Evolutionary conservation across 805 yeast genomes (phyloP).

Genomic region (Lipomyces lipofer): DNA sequence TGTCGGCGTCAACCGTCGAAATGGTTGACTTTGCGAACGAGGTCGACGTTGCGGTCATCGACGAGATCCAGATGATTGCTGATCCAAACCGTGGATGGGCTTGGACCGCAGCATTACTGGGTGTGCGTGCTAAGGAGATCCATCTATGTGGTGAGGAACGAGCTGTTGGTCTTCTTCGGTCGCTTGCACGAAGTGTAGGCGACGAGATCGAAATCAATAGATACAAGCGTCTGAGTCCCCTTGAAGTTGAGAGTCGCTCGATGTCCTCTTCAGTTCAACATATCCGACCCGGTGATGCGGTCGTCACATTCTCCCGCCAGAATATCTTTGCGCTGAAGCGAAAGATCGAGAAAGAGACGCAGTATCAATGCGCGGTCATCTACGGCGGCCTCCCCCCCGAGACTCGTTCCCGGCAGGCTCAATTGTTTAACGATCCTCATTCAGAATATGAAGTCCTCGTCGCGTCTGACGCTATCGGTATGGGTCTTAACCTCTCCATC

Average conservation of each 20-base stretch:
- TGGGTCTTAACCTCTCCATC: slow-evolving; percentile 88
- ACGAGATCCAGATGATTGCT: slow-evolving; percentile 93
- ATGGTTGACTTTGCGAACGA: slow-evolving; percentile 73
- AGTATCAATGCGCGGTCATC: slow-evolving; percentile 76
- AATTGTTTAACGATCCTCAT: slow-evolving; percentile 61
- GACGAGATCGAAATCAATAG: slow-evolving; percentile 71
- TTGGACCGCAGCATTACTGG: slow-evolving; percentile 89
- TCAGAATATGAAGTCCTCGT: slow-evolving; percentile 80
- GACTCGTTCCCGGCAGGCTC: slow-evolving; percentile 81
- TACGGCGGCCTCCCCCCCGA: slow-evolving; percentile 98
- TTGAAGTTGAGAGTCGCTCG: slow-evolving; percentile 52
- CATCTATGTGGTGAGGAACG: slow-evolving; percentile 94
- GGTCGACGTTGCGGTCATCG: slow-evolving; percentile 86
- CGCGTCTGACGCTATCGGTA: slow-evolving; percentile 96
- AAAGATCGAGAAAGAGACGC: slow-evolving; percentile 62
- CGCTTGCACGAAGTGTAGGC: slow-evolving; percentile 67
- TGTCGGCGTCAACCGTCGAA: slow-evolving; percentile 88
- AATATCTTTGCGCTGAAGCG: slow-evolving; percentile 69
- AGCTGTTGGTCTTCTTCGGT: slow-evolving; percentile 65
- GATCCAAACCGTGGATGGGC: slow-evolving; percentile 84
- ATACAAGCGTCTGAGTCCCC: slow-evolving; percentile 74
- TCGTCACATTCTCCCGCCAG: slow-evolving; percentile 80
- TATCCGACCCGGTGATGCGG: slow-evolving; percentile 76
- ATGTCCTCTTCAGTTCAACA: slow-evolving; percentile 41
- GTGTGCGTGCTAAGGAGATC: slow-evolving; percentile 79